A percentile compares a stretch with the other conserved stretches of the same genome.
These are phyloP conservation scores for Starmerella apis DNA, from an alignment of 805 yeast genomes.

Conservation along the genomic window DNA sequence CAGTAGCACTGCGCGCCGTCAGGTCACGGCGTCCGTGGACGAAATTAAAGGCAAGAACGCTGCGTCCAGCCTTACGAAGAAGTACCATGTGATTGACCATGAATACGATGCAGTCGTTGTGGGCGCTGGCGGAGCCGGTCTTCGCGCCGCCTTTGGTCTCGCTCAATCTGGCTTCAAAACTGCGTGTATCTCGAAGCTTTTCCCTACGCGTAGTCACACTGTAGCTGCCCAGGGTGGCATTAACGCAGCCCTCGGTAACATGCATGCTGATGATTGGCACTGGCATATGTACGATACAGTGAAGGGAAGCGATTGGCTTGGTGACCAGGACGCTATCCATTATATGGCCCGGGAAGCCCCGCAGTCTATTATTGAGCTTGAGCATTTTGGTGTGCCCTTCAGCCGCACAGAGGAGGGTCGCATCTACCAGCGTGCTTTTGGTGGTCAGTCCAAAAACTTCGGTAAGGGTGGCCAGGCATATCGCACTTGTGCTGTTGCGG, in stretches of 20 bases:
- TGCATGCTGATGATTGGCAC: conserved; percentile 98
- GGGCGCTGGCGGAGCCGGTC: conserved; percentile 99
- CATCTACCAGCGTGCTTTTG: conserved; percentile 97
- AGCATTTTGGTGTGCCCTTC: conserved; percentile 97
- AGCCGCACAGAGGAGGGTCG: conserved; percentile 94
- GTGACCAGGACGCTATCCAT: conserved; percentile 98
- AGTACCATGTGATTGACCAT: conserved; percentile 90
- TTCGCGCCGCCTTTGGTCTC: conserved; percentile 95
- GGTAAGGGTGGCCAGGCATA: conserved; percentile 99
- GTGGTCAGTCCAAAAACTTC: conserved; percentile 90
- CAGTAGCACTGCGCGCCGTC: conserved; percentile 16
- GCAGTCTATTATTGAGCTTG: conserved; percentile 85
- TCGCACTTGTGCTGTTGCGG: conserved; percentile 99
- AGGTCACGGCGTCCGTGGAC: conserved; percentile 29
- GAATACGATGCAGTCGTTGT: conserved; percentile 96
- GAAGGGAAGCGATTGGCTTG: conserved; percentile 98
- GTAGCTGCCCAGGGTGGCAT: conserved; percentile 99
- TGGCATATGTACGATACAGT: conserved; percentile 99
- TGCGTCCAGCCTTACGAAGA: conserved; percentile 46
- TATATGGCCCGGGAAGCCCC: conserved; percentile 99
- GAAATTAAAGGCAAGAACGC: conserved; percentile 39
- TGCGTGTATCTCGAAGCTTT: conserved; percentile 91
- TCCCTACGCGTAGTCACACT: conserved; percentile 97
- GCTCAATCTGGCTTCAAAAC: conserved; percentile 96
- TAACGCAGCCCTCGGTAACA: conserved; percentile 96